Percentiles rank a stretch among this genome's conserved stretches.
Evolutionary conservation across 2,329 filamentous ascomycete species (phyloP).

Genomic region (Plenodomus tracheiphilus): DNA sequence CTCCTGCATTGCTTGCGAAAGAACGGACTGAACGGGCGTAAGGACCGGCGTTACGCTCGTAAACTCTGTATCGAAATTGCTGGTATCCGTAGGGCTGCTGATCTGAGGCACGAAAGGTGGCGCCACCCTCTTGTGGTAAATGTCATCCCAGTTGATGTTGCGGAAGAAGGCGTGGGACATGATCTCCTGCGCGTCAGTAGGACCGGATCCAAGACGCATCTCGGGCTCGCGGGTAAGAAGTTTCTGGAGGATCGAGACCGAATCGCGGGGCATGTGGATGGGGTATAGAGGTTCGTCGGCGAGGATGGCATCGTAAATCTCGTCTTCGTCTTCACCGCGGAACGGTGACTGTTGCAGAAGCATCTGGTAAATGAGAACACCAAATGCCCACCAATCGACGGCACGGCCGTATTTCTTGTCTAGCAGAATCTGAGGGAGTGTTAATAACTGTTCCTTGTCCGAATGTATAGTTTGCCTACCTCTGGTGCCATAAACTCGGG

Average conservation of each 20-base stretch:
- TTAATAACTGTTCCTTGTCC: neutral
- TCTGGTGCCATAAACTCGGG: constrained; percentile 99
- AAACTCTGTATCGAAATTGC: constrained; percentile 98
- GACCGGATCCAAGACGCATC: constrained; percentile 86
- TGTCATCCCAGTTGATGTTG: constrained; percentile 98
- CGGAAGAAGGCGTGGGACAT: constrained; percentile 99
- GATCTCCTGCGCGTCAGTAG: constrained; percentile 96
- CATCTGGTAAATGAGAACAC: constrained; percentile 99
- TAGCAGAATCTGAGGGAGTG: constrained; percentile 71
- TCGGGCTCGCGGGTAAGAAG: constrained; percentile 94
- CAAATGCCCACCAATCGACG: constrained; percentile 99
- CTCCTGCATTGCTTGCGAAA: constrained; percentile 98
- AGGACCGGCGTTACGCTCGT: constrained; percentile 97
- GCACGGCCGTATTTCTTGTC: constrained; percentile 98
- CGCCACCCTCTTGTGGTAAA: constrained; percentile 90
- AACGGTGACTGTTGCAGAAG: constrained; percentile 97
- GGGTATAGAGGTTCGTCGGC: constrained; percentile 97
- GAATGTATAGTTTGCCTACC: constrained; percentile 53
- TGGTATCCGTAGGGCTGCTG: constrained; percentile 93
- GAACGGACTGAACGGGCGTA: constrained; percentile 93
- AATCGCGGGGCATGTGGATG: constrained; percentile 98
- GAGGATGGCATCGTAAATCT: constrained; percentile 98
- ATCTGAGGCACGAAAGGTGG: constrained; percentile 90
- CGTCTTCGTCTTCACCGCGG: constrained; percentile 97
- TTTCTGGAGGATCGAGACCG: constrained; percentile 96